Evolutionary conservation across 1,284 basidiomycete genomes (phyloP), one percentile per base, ranked within the genome.

Genomic region (Puccinia coronata): DNA sequence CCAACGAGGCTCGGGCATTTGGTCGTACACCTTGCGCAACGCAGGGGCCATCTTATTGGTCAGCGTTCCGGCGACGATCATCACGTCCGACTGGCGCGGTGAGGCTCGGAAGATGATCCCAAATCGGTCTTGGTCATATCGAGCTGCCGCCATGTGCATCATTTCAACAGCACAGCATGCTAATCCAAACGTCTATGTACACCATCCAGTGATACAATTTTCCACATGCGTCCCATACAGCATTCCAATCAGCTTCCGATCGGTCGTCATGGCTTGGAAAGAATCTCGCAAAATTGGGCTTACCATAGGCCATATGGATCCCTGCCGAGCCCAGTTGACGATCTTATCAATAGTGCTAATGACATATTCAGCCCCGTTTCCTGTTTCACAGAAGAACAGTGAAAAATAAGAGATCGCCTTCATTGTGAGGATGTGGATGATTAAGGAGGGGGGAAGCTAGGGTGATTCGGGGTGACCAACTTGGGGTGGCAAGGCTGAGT

Each of bases 1-100:
- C 96, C 96, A 99, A 85, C 93, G 55, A 51, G 79, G 79, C 28
- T 81, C 70, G 23, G 95, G 95, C 94, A 97, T 96, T 87, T 98
- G 95, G 87, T 97, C 95, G 86, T 97, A 96, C 71, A 96, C 79
- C 61, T 81, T 81, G 85, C 95, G 90, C 86, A 98, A 87, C 6
- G 96, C 96, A 67, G 97, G 97, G 4, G 96, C 97, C 97, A 99
- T 99, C 89, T 99, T 99, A 90, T 99, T 99, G 84, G 97, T 99
- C 84, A 99, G 88, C 0, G 97, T 99, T 43, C 97, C 97, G 65
- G 97, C 96, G 77, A 99, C 97, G 85, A 99, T 99, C 97, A 99
- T 99, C 86, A 99, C 93, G 86, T 99, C 96, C 82, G 92, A 94
- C 89, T 98, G 95, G 84, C 97, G 92, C 74, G 97, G 97, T 87